These are phyloP conservation scores for Xylariaceae sp. DNA, from an alignment of 2,329 filamentous ascomycete species.

Conservation along the genomic window DNA sequence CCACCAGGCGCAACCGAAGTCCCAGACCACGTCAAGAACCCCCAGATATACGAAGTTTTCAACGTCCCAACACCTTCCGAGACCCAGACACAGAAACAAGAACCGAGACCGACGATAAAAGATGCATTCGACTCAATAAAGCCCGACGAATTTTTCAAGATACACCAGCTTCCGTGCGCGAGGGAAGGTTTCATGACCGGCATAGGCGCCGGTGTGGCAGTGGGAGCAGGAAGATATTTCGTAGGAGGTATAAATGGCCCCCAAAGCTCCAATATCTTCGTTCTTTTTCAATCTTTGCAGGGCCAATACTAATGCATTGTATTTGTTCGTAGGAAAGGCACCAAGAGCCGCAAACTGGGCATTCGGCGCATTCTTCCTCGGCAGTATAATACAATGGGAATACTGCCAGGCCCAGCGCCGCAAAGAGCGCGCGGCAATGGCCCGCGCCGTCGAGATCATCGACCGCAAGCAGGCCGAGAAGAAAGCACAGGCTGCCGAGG, in stretches of 20 bases:
- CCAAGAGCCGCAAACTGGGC: constrained; percentile 79
- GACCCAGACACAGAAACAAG: constrained; percentile 35
- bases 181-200: constrained; percentile 79
- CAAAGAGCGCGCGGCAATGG: constrained; percentile 79
- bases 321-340: constrained; percentile 53
- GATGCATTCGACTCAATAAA: constrained; percentile 69
- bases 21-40: constrained; percentile 34
- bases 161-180: constrained; percentile 80
- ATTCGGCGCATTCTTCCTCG: constrained; percentile 70
- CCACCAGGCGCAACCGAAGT: constrained; percentile 35
- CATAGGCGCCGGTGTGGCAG: constrained; percentile 73
- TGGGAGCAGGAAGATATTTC: constrained; percentile 72
- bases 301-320: no score
- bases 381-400: constrained; percentile 74
- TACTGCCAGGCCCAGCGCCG: constrained; percentile 75
- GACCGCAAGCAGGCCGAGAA: constrained; percentile 68
- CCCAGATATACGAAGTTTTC: constrained; percentile 41
- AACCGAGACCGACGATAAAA: constrained; percentile 42
- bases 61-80: constrained; percentile 23
- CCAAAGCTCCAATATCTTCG: no score
- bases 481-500: constrained; percentile 39
- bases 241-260: constrained; percentile 61
- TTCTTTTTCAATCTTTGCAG: no score
- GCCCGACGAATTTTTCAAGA: constrained; percentile 64
- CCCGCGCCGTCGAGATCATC: constrained; percentile 79